Conservation (phyloP, 176 grass and related monocot genomes). For the Sorghum bicolor region Sorghum_bicolor_NCBIv3 NC_012872.2:71077001-71077500, state of each 20-base stretch:
- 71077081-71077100: no score
- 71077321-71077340: background rate
- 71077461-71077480: background rate
- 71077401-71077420: background rate
- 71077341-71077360: background rate
- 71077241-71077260: background rate
- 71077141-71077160: no score
- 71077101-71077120: no score
- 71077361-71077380: background rate
- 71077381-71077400: background rate
- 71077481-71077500: conserved; percentile 23
- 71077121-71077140: no score
- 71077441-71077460: background rate
- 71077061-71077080: no score
- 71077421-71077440: conserved; percentile 25
- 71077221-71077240: no score
- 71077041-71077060: background rate
- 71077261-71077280: background rate
- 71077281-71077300: background rate
- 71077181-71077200: background rate
- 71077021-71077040: background rate
- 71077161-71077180: no score
- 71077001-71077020: background rate
- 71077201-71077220: no score
- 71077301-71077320: background rate